Conservation (phyloP, 805 yeast genomes). For the Candida hungchunana region DNA sequence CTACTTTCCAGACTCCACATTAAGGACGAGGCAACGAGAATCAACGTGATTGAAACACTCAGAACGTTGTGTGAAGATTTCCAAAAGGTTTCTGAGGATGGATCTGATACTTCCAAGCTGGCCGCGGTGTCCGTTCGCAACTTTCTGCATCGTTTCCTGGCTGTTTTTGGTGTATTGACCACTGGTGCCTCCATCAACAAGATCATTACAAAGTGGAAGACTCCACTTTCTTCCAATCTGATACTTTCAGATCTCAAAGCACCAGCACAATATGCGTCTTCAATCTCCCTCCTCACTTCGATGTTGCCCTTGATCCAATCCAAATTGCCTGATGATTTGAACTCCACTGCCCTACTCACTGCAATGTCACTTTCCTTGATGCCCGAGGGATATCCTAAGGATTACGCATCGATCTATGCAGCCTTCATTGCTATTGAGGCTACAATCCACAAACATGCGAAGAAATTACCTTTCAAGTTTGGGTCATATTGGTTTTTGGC, state of each 20-base stretch:
- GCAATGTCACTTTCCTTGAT: conserved; percentile 7
- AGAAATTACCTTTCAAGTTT: neutral
- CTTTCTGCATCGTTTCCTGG: conserved; percentile 10
- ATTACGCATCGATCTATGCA: conserved; percentile 13
- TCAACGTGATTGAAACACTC: conserved; percentile 7
- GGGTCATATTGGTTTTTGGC: conserved; percentile 14
- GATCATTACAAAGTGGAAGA: conserved; percentile 3
- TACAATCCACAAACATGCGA: conserved; percentile 1
- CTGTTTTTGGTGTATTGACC: conserved; percentile 10
- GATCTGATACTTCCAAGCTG: neutral
- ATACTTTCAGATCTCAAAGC: neutral
- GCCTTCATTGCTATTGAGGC: conserved; percentile 14
- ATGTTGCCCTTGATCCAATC: conserved; percentile 8
- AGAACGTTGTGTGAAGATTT: conserved; percentile 10
- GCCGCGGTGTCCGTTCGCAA: conserved; percentile 6
- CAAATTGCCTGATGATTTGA: conserved; percentile 1
- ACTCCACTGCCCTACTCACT: conserved; percentile 2
- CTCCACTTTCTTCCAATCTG: neutral
- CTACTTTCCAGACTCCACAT: conserved; percentile 10
- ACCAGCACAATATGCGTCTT: conserved; percentile 5
- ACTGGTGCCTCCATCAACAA: conserved; percentile 6
- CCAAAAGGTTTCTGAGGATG: neutral
- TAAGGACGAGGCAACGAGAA: conserved; percentile 6
- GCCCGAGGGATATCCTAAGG: conserved; percentile 16
- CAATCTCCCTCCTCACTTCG: conserved; percentile 2